phyloP scores from a whole-genome alignment of 2,329 filamentous ascomycete species.

The Chaetomium sp. region DNA sequence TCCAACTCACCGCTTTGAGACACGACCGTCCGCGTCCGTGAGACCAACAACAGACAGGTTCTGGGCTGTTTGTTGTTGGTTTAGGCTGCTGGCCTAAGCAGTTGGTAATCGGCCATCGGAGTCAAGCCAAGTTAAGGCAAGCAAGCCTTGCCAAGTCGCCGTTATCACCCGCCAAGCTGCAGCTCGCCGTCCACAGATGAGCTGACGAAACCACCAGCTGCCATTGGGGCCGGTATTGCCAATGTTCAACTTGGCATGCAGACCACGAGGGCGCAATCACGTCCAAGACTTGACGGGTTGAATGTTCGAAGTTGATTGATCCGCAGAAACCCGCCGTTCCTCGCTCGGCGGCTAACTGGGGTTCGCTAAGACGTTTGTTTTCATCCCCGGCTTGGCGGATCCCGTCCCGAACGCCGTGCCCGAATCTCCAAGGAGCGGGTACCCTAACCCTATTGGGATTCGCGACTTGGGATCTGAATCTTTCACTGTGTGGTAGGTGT shows the following conservation, averaged over 20 bases:
- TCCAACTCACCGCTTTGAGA: background rate
- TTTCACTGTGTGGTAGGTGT: too few relatives aligned
- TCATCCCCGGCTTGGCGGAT: slow-evolving; percentile 24
- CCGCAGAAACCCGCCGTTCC: background rate
- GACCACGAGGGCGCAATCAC: slow-evolving; percentile 1
- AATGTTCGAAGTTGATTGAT: background rate
- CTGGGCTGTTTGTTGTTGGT: background rate
- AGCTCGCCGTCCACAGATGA: background rate
- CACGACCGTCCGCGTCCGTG: background rate
- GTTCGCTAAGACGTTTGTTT: slow-evolving; percentile 9
- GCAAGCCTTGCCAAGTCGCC: slow-evolving; percentile 14
- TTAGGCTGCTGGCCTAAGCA: background rate
- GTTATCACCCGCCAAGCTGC: slow-evolving; percentile 8
- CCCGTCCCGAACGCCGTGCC: background rate
- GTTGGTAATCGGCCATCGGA: background rate
- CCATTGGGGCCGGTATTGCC: slow-evolving; percentile 4
- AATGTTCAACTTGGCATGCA: slow-evolving; percentile 18
- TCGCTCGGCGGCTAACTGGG: slow-evolving; percentile 13
- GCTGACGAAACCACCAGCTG: slow-evolving; percentile 15
- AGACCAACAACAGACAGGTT: background rate
- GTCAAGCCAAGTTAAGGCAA: background rate
- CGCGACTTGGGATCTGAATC: background rate
- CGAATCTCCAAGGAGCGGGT: background rate
- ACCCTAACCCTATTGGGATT: background rate
- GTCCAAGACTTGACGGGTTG: background rate